Base-by-base conservation (phyloP, 768 basidiomycete genomes). In the Hygrophoropsis aurantiaca region DNA sequence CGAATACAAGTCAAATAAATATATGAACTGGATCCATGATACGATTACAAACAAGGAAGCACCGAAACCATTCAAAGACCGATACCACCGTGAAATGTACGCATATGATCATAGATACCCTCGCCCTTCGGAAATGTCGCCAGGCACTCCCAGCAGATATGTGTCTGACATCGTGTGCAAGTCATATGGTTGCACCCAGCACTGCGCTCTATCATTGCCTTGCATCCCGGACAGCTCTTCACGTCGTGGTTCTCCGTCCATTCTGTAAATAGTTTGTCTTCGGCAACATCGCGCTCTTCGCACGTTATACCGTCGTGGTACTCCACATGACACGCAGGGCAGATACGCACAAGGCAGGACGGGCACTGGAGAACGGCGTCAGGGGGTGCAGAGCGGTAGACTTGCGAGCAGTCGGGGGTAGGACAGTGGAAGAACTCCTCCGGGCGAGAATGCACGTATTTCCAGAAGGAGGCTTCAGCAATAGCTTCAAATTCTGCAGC, bases 151-250 rank as follows among this genome's bases (percentile, higher is more conserved):
- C 89, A 91, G 49, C 89, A 92, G 1, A 83, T 84, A 59, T 92
- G 89, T 0, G 85, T 82, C 54, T 79, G 75, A 61, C 89, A 92
- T 25, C 76, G 74, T 0, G 72, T 73, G 63, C 89, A 92, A n/a
- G 79, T 82, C 75, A 92, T 81, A 61, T 92, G 89, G 66, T 92
- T 86, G 64, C 89, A 92, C 0, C 89, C 89, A 51, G 81, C 84
- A 23, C 68, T 70, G 33, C 84, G 80, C 64, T 91, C 86, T 53
- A 92, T 90, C 5, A 77, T 73, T 6, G 77, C 74, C 44, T 77
- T 77, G 68, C 89, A 92, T 0, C 76, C 75, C 2, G 89, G 89
- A 60, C 89, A 92, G 25, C 73, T 68, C 69, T 90, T 87, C 45
- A 89, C 85, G 53, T 84, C 80, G 53, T 86, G 77, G 30, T 61